Conservation (phyloP, 306 rosid species). For the Fragaria nilgerrensis region DNA sequence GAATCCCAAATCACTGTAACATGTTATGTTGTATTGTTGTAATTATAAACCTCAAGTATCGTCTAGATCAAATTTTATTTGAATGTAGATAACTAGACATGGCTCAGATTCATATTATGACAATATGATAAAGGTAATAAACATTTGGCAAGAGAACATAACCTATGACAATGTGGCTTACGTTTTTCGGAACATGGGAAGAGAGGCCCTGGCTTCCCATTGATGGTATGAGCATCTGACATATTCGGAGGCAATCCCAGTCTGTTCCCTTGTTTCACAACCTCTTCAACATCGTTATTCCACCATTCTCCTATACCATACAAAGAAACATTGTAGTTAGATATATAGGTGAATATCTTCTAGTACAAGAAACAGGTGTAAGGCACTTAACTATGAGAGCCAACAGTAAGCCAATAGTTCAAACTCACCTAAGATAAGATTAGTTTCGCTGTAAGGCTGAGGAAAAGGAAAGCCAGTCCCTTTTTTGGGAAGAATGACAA, state of each 20-base stretch:
- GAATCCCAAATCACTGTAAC: background rate
- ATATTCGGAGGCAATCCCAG: conserved; percentile 33
- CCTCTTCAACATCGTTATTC: conserved; percentile 30
- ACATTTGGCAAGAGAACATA: too few species aligned
- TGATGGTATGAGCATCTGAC: conserved; percentile 37
- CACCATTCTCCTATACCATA: conserved; percentile 37
- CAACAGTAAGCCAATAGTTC: too few species aligned
- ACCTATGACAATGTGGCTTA: background rate
- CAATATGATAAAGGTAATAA: too few species aligned
- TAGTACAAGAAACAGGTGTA: background rate
- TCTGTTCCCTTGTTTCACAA: conserved; percentile 29
- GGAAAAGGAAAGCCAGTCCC: conserved; percentile 32
- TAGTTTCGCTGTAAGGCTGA: conserved; percentile 32
- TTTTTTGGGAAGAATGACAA: conserved; percentile 32
- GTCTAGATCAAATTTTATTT: too few species aligned
- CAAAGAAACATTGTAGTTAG: background rate
- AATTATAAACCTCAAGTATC: too few species aligned
- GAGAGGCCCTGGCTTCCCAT: conserved; percentile 40
- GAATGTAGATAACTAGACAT: too few species aligned
- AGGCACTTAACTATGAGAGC: too few species aligned
- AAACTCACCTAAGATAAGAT: conserved; percentile 25
- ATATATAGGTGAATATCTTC: background rate
- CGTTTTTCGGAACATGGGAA: conserved; percentile 38
- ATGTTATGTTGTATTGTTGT: too few species aligned
- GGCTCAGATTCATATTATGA: too few species aligned